These are phyloP conservation scores for Kentomonas sorsogonicus DNA, from an alignment of 208 protist genomes.

Conservation along the genomic window DNA sequence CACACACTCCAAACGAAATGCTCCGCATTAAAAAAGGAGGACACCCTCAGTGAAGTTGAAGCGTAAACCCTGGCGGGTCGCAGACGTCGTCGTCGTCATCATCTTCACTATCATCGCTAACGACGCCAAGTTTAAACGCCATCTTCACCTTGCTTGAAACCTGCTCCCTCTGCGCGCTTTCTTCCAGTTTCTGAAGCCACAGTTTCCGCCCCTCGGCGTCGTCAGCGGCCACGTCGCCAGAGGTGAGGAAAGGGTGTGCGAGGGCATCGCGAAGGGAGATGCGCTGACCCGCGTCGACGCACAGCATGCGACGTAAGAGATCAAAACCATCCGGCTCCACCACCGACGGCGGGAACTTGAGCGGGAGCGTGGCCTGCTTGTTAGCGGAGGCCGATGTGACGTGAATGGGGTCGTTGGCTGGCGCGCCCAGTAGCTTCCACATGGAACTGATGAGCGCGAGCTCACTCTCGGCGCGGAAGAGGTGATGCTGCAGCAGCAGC, in stretches of 20 bases:
- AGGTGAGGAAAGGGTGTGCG: constrained; percentile 56
- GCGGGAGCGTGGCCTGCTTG: constrained; percentile 38
- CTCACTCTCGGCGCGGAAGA: constrained; percentile 64
- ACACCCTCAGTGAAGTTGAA: constrained; percentile 17
- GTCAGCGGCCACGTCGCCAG: constrained; percentile 14
- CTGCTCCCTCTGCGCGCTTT: constrained; percentile 14
- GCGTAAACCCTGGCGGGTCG: constrained; percentile 7
- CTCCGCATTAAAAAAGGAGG: no score
- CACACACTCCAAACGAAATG: no score
- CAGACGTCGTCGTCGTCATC: constrained; percentile 20
- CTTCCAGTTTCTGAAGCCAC: constrained; percentile 45
- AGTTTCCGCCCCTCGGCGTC: constrained; percentile 26
- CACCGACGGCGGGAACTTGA: constrained; percentile 54
- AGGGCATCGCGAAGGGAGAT: constrained; percentile 56
- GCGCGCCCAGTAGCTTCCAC: constrained; percentile 69
- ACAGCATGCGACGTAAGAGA: constrained; percentile 67
- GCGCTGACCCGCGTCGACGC: constrained; percentile 37
- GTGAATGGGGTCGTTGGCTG: constrained; percentile 4
- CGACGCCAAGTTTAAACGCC: background rate
- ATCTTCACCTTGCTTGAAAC: constrained; percentile 20
- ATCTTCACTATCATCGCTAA: constrained; percentile 13
- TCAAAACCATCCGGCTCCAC: constrained; percentile 52
- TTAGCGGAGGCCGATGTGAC: no score
- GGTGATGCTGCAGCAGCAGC: constrained; percentile 66
- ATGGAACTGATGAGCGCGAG: constrained; percentile 75